phyloP scores from a whole-genome alignment of 75 land plant species.

The Cunninghamia lanceolata region DNA sequence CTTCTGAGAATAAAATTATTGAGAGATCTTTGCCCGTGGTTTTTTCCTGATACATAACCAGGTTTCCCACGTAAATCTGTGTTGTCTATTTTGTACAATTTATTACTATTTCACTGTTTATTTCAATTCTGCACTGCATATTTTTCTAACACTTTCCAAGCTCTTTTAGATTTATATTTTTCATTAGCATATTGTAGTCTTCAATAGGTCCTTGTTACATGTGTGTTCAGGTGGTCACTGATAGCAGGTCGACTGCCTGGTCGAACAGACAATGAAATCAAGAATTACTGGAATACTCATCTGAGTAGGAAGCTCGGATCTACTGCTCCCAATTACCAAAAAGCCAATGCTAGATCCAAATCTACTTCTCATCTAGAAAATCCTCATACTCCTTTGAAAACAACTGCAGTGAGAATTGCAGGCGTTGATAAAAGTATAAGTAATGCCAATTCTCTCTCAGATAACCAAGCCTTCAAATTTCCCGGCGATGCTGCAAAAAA shows the following conservation, averaged over 20 bases:
- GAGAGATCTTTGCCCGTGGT: too few relatives aligned
- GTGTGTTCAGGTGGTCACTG: neutral
- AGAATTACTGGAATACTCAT: neutral
- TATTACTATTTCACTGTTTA: too few relatives aligned
- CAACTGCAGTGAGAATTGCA: neutral
- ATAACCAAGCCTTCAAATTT: neutral
- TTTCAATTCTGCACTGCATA: too few relatives aligned
- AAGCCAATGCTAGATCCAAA: neutral
- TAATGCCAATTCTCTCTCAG: neutral
- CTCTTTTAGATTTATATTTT: neutral
- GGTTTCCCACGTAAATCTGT: too few relatives aligned
- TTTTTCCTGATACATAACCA: too few relatives aligned
- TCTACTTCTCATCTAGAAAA: neutral
- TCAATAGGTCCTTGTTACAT: neutral
- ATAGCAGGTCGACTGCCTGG: neutral
- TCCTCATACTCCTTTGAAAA: neutral
- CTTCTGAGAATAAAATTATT: too few relatives aligned
- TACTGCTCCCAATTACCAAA: neutral
- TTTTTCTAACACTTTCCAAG: too few relatives aligned
- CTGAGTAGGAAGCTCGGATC: neutral
- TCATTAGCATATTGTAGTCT: neutral
- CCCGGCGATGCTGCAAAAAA: neutral
- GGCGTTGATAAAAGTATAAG: too few relatives aligned
- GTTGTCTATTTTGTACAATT: too few relatives aligned
- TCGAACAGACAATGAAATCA: constrained; percentile 7